Conservation (phyloP, 257 asterid species). For the Oldenlandia corymbosa region DNA sequence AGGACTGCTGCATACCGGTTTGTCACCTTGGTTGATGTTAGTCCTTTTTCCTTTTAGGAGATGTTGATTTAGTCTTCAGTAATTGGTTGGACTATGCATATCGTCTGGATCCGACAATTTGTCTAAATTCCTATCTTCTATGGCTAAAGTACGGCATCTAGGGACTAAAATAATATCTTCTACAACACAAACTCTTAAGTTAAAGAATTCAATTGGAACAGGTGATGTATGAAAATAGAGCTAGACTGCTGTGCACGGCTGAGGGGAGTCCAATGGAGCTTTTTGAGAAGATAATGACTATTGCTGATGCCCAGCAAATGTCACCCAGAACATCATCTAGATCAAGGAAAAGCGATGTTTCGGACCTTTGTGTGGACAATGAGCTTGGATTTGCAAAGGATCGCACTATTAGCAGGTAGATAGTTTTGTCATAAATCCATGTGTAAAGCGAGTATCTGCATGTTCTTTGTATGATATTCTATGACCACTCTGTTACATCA, state of each 20-base stretch:
- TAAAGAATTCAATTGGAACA: slow-evolving; percentile 16
- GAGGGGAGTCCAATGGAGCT: slow-evolving; percentile 79
- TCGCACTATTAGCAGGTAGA: slow-evolving; percentile 89
- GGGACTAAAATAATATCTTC: too few relatives aligned
- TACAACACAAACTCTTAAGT: too few relatives aligned
- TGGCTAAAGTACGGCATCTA: background rate
- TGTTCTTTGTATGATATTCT: background rate
- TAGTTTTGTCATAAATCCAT: background rate
- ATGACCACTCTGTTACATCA: background rate
- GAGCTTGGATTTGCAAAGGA: slow-evolving; percentile 93
- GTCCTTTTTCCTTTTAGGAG: slow-evolving; percentile 30
- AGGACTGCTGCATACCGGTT: slow-evolving; percentile 91
- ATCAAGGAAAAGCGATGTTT: slow-evolving; percentile 67
- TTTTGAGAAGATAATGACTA: slow-evolving; percentile 63
- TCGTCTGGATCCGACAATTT: background rate
- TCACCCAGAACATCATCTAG: slow-evolving; percentile 91
- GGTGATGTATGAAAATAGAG: slow-evolving; percentile 95
- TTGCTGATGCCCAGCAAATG: slow-evolving; percentile 68
- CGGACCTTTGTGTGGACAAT: slow-evolving; percentile 89
- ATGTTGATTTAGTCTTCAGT: background rate
- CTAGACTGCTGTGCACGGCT: slow-evolving; percentile 69
- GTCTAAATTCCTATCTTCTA: background rate
- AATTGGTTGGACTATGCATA: background rate
- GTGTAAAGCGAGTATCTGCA: background rate
- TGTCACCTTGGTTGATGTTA: slow-evolving; percentile 88